A percentile compares a stretch with the other conserved stretches of the same genome.
phyloP scores from a whole-genome alignment of 805 yeast genomes.

The Teunomyces atbi region DNA sequence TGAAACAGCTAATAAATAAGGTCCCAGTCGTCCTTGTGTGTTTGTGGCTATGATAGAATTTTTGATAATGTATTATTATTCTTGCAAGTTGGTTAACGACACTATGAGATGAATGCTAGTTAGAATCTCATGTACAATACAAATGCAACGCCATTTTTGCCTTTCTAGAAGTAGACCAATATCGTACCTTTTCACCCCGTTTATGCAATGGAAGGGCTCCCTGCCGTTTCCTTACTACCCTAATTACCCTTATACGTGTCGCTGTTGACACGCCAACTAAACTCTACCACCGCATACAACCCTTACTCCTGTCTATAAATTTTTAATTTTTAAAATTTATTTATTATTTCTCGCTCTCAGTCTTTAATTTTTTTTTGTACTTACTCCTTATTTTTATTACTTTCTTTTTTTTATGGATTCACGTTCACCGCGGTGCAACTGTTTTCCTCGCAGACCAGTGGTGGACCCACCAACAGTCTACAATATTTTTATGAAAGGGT shows the following conservation, averaged over 20 bases:
- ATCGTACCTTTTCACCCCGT: not conserved
- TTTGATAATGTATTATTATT: slow-evolving; percentile 2
- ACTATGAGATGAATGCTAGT: not conserved
- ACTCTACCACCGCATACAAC: not conserved
- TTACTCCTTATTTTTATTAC: not conserved
- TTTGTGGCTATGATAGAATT: slow-evolving; percentile 3
- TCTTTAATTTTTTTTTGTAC: not conserved
- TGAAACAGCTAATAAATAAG: not conserved
- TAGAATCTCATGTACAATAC: not conserved
- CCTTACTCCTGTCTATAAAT: not conserved
- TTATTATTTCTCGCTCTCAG: not conserved
- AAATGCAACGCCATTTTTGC: not conserved
- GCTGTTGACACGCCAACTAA: not conserved
- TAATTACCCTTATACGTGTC: not conserved
- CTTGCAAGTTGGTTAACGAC: slow-evolving; percentile 1
- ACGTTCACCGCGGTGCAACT: not conserved
- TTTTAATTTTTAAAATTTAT: not conserved
- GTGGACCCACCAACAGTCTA: not conserved
- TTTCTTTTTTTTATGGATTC: not conserved
- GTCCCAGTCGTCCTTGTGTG: not conserved
- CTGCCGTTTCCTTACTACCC: not conserved
- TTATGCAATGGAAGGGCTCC: not conserved
- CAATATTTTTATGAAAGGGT: not conserved
- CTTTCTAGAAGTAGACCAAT: not conserved
- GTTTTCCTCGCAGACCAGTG: not conserved